A percentile compares a stretch with the other conserved stretches of the same genome.
Conservation (phyloP, 352 stramenopile genomes). For the Poterioochromonas sp. region DNA sequence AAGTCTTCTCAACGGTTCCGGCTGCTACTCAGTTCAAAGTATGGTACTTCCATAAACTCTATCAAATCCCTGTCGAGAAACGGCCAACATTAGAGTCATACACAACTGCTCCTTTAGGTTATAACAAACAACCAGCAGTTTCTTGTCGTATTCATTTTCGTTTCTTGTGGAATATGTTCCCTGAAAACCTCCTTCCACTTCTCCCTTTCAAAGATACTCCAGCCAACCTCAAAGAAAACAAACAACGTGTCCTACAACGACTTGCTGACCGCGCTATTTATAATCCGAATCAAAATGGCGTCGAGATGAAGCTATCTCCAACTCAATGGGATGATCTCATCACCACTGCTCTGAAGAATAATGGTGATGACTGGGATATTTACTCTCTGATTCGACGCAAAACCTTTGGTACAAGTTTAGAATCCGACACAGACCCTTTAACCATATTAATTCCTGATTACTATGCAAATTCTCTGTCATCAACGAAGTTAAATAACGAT, state of each 20-base stretch:
- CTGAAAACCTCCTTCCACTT: no score
- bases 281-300: not conserved
- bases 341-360: not conserved
- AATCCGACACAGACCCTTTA: not conserved
- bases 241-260: conserved; percentile 7
- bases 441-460: not conserved
- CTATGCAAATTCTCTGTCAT: not conserved
- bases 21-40: no score
- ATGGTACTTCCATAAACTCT: not conserved
- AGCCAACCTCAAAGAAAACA: not conserved
- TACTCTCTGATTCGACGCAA: not conserved
- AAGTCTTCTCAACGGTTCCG: no score
- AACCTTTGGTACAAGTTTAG: not conserved
- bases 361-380: not conserved
- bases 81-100: no score
- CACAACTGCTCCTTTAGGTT: no score
- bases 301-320: not conserved
- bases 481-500: not conserved
- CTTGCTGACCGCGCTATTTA: not conserved
- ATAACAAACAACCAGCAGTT: not conserved
- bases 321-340: not conserved
- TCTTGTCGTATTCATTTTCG: not conserved
- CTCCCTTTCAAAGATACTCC: not conserved
- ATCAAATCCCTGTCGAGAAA: not conserved
- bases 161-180: not conserved